Conservation (phyloP, 495 filamentous ascomycete species). For the Sabuloglossum arenarium region DNA sequence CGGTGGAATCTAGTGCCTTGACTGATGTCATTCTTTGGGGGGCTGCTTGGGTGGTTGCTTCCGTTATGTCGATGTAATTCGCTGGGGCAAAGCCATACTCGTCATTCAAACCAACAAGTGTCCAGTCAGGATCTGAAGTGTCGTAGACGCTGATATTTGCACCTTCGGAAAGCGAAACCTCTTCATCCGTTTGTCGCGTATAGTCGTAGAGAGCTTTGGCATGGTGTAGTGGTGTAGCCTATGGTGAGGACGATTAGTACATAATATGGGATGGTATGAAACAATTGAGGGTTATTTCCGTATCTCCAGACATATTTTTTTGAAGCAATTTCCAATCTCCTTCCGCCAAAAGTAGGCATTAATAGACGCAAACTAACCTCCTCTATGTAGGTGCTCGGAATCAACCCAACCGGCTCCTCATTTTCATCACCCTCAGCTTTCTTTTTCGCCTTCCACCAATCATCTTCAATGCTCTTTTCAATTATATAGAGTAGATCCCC, state of each 20-base stretch:
- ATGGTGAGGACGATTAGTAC: conserved; percentile 2
- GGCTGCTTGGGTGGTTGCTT: conserved; percentile 8
- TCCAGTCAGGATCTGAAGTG: conserved; percentile 87
- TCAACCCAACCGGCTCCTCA: conserved; percentile 81
- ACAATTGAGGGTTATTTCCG: neutral
- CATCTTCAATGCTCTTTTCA: conserved; percentile 75
- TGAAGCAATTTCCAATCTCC: neutral
- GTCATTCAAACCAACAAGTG: conserved; percentile 61
- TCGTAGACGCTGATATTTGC: conserved; percentile 70
- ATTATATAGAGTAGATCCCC: conserved; percentile 85
- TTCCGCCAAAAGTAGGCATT: neutral
- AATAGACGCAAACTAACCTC: conserved; percentile 41
- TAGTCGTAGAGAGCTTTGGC: conserved; percentile 92
- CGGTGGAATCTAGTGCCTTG: neutral
- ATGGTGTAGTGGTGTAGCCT: conserved; percentile 51
- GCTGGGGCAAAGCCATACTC: conserved; percentile 94
- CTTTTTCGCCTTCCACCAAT: conserved; percentile 98
- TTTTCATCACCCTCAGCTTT: conserved; percentile 80
- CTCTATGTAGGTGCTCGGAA: conserved; percentile 90
- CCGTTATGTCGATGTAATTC: conserved; percentile 72
- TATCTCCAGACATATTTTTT: neutral
- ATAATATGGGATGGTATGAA: neutral
- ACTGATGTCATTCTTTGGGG: neutral
- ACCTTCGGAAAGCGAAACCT: conserved; percentile 89
- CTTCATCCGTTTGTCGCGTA: conserved; percentile 89